Evolutionary conservation across 352 stramenopile species (phyloP), one percentile per base, ranked within the genome.

Genomic region (Phytophthora sp.): DNA sequence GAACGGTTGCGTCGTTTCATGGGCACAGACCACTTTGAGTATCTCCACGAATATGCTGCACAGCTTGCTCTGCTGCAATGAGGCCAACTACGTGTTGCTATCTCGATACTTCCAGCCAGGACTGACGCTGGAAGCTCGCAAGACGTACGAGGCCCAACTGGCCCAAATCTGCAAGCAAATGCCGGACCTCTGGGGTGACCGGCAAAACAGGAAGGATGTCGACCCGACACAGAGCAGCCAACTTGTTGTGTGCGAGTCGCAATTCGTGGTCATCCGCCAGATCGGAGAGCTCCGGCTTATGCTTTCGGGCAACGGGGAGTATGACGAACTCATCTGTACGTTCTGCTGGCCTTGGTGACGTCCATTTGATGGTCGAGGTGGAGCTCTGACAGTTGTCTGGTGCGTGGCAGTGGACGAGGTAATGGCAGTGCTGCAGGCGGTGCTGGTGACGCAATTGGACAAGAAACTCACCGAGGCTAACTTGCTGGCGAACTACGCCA

Each of bases 291-390:
- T 92, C 11, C 71, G 79, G 13, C 70, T 87, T 41, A 77, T 87
- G 34, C 73, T 92, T 9, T 79, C 76, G 8, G 83, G 83, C 18
- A 87, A 58, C 26, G 62, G 72, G 18, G 83, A 90, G 41, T 90
- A 92, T 54, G 83, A 92, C 44, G 83, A 92, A 31, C 77, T 92
- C 32, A 78, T 89, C 13, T 75, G 82, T 91, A 71, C 50, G 79
- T 80, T 32, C 17, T 66, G 26, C 2, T 17, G 13, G 6, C 28
- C 9, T 37, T 54, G 17, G 39, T 31, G 32, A 17, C 32, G 8
- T 9, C 5, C 13, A 35, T 43, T 32, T 12, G 18, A 28, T 24
- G 13, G 20, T n/a, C 9, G n/a, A 41, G 37, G 20, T n/a, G 53
- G n/a, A n/a, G n/a, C n/a, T 17, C 24, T 58, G 11, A 58, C 9